Percentiles rank a stretch among this genome's conserved stretches.
phyloP scores from a whole-genome alignment of 768 basidiomycete species.

The Rhodocollybia butyracea region DNA sequence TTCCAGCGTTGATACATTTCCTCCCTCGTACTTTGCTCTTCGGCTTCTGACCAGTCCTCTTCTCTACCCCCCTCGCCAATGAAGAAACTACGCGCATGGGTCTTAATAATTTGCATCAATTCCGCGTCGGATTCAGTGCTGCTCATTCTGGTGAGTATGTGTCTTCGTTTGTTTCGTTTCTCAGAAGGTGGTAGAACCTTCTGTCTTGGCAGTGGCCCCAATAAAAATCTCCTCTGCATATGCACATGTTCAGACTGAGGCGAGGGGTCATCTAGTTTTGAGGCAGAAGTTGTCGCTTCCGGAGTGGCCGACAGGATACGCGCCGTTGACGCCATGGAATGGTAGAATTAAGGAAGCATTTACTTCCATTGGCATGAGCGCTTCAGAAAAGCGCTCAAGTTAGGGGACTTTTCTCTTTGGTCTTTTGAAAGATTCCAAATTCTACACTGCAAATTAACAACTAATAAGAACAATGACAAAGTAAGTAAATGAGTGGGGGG shows the following conservation, averaged over 20 bases:
- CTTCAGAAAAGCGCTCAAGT: neutral
- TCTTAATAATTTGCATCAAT: conserved; percentile 47
- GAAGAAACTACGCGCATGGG: conserved; percentile 64
- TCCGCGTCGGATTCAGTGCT: conserved; percentile 30
- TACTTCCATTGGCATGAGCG: neutral
- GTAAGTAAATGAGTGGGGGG: too few relatives aligned
- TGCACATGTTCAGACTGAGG: conserved; percentile 25
- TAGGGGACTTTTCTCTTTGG: too few relatives aligned
- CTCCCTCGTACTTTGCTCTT: conserved; percentile 46
- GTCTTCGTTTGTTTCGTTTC: conserved; percentile 24
- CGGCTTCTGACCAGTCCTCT: conserved; percentile 64
- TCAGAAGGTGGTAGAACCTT: conserved; percentile 43
- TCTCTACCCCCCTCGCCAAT: conserved; percentile 57
- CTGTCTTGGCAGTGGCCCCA: conserved; percentile 79
- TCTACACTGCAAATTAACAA: too few relatives aligned
- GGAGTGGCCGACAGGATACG: neutral
- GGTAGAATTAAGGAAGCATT: neutral
- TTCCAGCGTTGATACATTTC: conserved; percentile 63
- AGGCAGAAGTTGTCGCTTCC: neutral
- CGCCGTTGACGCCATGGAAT: neutral
- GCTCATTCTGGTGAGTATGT: conserved; percentile 10
- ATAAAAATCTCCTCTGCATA: conserved; percentile 54
- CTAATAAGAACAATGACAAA: too few relatives aligned
- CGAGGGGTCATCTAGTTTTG: conserved; percentile 1
- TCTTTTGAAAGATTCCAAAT: too few relatives aligned